Evolutionary conservation across 2,329 filamentous ascomycete species (phyloP).

Genomic region (Pestalotiopsis fici): DNA sequence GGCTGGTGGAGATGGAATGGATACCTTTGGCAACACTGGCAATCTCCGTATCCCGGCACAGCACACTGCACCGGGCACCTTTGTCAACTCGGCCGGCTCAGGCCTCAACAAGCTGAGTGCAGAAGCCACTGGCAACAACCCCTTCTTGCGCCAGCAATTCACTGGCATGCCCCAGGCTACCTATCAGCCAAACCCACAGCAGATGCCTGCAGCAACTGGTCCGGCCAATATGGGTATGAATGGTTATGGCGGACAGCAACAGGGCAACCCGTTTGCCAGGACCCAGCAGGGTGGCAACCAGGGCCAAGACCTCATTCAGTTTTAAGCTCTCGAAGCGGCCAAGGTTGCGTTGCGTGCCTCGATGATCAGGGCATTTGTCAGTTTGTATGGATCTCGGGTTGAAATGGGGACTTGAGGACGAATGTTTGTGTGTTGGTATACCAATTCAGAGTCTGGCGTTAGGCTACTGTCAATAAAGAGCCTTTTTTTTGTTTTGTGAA

Average conservation of each 20-base stretch:
- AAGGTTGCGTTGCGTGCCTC: background rate
- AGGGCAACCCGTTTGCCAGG: constrained; percentile 56
- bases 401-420: background rate
- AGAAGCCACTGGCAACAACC: constrained; percentile 82
- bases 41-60: constrained; percentile 93
- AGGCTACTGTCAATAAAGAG: constrained; percentile 5
- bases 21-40: constrained; percentile 97
- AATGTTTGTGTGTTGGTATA: background rate
- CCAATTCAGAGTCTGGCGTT: constrained; percentile 4
- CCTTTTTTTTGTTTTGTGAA: background rate
- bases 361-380: background rate
- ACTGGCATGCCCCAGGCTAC: constrained; percentile 70
- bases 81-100: constrained; percentile 91
- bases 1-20: constrained; percentile 85
- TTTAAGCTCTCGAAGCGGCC: constrained; percentile 37
- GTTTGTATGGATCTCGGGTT: background rate
- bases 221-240: constrained; percentile 59
- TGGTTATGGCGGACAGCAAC: constrained; percentile 42
- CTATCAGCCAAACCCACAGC: constrained; percentile 44
- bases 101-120: constrained; percentile 70
- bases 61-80: constrained; percentile 93
- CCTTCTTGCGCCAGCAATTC: constrained; percentile 83
- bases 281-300: constrained; percentile 50
- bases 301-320: constrained; percentile 64
- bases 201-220: constrained; percentile 57